Base-by-base conservation (phyloP, 2,329 filamentous ascomycete species). In the Xylariaceae sp. region DNA sequence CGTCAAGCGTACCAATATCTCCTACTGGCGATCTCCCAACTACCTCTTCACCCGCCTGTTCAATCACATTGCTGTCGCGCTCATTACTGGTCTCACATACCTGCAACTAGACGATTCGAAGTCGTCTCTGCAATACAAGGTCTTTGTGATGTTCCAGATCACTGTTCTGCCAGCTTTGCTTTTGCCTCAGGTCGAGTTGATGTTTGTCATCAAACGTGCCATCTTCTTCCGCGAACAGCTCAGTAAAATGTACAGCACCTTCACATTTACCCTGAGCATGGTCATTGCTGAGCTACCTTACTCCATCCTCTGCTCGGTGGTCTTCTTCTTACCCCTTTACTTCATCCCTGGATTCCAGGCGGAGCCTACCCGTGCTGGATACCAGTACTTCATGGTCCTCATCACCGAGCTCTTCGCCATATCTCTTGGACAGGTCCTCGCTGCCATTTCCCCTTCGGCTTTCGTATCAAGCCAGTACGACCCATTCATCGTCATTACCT, bases 61-160 rank as follows among this genome's bases (percentile, higher is more conserved):
- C 75, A 91, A 87, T 64, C 90, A 95, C 66, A 74, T 92, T 52
- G 80, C 83, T 53, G 87, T 95, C 56, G 85, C 87, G 1, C 63
- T 95, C 12, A 72, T 95, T 48, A 89, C 86, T 0, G 90, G 90
- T 58, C 76, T 95, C 11, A 86, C 86, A 32, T 96, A 87, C 67
- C 74, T 95, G 42, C 80, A 89, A 53, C 80, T 95, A 9, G 84
- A 92, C 63, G 71, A 90, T 61, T 90, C 86, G 2, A 81, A 86
- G 10, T 73, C 85, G 1, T 88, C 86, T 1, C 77, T 96, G 5
- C 90, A 96, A 68, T 88, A 94, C 73, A 85, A 86, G 52, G 80
- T 96, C 54, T 96, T 96, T 68, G 82, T 92, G 68, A 88, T 94
- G 67, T 96, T 96, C 80, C 89, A 95, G 66, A 82, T 90, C 45